Base-by-base conservation (phyloP, 2,329 filamentous ascomycete species). In the Cladophialophora psammophila region DNA sequence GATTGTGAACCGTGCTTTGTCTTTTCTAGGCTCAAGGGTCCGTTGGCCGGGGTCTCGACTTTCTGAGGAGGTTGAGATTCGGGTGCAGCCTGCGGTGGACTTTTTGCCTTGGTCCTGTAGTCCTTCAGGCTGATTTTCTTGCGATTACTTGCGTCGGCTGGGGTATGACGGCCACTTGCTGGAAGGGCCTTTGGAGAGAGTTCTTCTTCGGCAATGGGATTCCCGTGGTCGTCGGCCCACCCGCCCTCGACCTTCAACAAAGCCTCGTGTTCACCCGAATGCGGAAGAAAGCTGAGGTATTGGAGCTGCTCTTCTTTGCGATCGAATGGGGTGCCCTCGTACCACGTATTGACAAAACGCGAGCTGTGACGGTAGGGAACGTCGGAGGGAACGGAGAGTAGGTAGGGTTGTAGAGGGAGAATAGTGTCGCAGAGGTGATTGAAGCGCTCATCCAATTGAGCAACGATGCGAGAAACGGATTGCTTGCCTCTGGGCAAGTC, bases 111-210 rank as follows among this genome's bases (percentile, higher is more conserved):
- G 67, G 82, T 85, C 76, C 86, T 88, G 76, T 89, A 90, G 45
- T 85, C 86, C 50, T 82, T 85, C 61, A 89, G 76, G 63, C 80
- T 87, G 68, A 89, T 88, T 76, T 88, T 89, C 79, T 88, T 89
- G 78, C 86, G 88, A 31, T 75, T 69, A 20, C 80, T 12, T 72
- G 76, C 60, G 74, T 77, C 53, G 72, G 65, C 75, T 42, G 83
- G 79, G 20, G 80, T 82, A 70, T 76, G 79, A 64, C 77, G 76
- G 32, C 78, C 78, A 70, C 77, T 79, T 26, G 69, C 68, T 42
- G 75, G 70, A 31, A 79, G 70, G 67, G 76, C 63, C 69, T 69
- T 76, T 74, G 69, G 75, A 60, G 80, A 77, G 32, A 75, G 77
- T 63, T 77, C 76, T 72, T 81, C 79, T 67, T 80, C 76, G 71